Evolutionary conservation across 2,329 filamentous ascomycete genomes (phyloP).

Genomic region (Botrytis tulipae): DNA sequence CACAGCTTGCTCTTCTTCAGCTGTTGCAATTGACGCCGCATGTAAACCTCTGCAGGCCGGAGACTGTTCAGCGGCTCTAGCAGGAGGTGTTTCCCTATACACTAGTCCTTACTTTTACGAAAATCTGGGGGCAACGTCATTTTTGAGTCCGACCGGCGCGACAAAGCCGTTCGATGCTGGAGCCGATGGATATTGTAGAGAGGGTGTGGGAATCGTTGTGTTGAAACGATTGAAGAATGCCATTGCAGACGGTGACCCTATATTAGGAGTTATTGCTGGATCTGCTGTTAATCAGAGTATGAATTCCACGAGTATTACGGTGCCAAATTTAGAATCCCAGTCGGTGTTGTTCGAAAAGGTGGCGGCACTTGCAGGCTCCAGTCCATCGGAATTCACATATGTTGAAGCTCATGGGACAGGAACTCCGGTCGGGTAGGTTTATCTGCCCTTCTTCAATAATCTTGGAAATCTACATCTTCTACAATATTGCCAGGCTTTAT

Average conservation of each 20-base stretch:
- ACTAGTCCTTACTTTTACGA: slow-evolving; percentile 6
- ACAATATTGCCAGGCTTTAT: not conserved
- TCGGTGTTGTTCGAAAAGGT: slow-evolving; percentile 20
- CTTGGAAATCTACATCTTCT: not conserved
- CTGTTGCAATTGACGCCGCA: slow-evolving; percentile 40
- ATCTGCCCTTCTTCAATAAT: not conserved
- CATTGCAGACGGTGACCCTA: slow-evolving; percentile 55
- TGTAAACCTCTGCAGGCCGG: slow-evolving; percentile 26
- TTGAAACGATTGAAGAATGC: slow-evolving; percentile 32
- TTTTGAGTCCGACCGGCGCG: not conserved
- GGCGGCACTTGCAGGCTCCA: slow-evolving; percentile 43
- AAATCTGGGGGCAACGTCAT: not conserved
- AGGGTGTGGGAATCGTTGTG: not conserved
- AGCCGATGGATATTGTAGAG: not conserved
- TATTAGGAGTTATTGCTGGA: slow-evolving; percentile 54
- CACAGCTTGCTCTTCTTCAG: slow-evolving; percentile 42
- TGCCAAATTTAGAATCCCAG: slow-evolving; percentile 35
- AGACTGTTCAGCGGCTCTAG: slow-evolving; percentile 14
- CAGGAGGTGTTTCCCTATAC: not conserved
- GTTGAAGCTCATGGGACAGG: slow-evolving; percentile 41
- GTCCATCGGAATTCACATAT: slow-evolving; percentile 15
- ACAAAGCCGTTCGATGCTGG: not conserved
- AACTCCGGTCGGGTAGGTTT: slow-evolving; percentile 39
- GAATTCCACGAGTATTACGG: slow-evolving; percentile 21
- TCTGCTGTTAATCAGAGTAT: slow-evolving; percentile 46